Conservation (phyloP, 2,329 filamentous ascomycete species). For the Aspergillus sp. region DNA sequence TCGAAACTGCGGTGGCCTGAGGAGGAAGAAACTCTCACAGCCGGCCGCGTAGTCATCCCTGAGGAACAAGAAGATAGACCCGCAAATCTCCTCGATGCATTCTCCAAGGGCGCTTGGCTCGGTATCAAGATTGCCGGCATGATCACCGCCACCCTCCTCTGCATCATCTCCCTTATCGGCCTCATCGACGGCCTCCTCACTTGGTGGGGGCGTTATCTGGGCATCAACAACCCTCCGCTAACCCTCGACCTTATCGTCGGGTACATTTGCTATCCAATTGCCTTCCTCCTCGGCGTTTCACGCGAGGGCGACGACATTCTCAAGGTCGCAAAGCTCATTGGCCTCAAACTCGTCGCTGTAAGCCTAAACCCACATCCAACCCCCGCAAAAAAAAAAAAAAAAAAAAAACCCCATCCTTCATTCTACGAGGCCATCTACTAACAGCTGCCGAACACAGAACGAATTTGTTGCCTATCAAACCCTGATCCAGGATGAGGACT, state of each 20-base stretch:
- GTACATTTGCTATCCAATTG: constrained; percentile 74
- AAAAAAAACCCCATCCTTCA: neutral
- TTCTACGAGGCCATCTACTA: neutral
- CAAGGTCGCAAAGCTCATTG: constrained; percentile 75
- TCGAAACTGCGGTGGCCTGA: constrained; percentile 90
- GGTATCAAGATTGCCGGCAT: constrained; percentile 85
- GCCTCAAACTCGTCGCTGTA: constrained; percentile 76
- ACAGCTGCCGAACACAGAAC: constrained; percentile 51
- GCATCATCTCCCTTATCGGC: constrained; percentile 75
- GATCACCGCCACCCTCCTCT: constrained; percentile 76
- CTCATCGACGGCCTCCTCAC: constrained; percentile 74
- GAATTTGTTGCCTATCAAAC: constrained; percentile 72
- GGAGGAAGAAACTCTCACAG: constrained; percentile 80
- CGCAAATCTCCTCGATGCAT: constrained; percentile 80
- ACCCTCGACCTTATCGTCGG: constrained; percentile 74
- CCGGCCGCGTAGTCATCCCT: constrained; percentile 76
- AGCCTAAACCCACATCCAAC: constrained; percentile 27
- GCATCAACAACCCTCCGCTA: constrained; percentile 68
- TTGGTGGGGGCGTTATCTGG: constrained; percentile 81
- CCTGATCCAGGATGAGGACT: constrained; percentile 55
- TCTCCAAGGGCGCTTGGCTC: constrained; percentile 80
- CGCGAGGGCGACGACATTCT: constrained; percentile 62
- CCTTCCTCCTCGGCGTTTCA: constrained; percentile 79
- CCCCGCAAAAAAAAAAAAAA: neutral
- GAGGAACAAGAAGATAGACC: constrained; percentile 70